Percentiles rank a stretch among this genome's conserved stretches.
These are phyloP conservation scores for Kodamaea fungicola DNA, from an alignment of 1,139 yeast genomes.

Conservation along the genomic window DNA sequence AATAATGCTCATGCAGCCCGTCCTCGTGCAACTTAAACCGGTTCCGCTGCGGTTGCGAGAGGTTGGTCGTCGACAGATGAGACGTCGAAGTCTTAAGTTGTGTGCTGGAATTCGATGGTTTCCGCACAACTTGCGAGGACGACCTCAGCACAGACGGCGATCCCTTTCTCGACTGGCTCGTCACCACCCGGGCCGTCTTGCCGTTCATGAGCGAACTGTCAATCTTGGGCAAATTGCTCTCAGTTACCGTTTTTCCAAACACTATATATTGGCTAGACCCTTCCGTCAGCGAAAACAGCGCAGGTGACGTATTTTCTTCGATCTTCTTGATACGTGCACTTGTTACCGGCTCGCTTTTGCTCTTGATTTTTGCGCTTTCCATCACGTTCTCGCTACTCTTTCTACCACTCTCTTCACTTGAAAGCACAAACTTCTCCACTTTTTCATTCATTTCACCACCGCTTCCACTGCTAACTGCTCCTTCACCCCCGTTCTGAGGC, in stretches of 20 bases:
- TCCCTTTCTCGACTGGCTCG: slow-evolving; percentile 2
- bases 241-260: slow-evolving; percentile 5
- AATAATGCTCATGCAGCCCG: slow-evolving; percentile 75
- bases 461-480: too few species aligned
- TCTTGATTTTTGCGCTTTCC: too few species aligned
- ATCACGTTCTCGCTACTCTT: too few species aligned
- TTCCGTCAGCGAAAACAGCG: not conserved
- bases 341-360: too few species aligned
- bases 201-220: slow-evolving; percentile 5
- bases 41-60: slow-evolving; percentile 20
- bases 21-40: slow-evolving; percentile 57
- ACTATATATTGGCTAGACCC: not conserved
- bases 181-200: not conserved
- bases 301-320: not conserved
- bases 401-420: too few species aligned
- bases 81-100: slow-evolving; percentile 8
- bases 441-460: too few species aligned
- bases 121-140: slow-evolving; percentile 1
- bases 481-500: too few species aligned
- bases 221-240: slow-evolving; percentile 10
- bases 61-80: slow-evolving; percentile 9
- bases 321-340: not conserved
- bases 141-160: slow-evolving; percentile 13
- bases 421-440: too few species aligned
- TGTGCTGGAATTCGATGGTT: slow-evolving; percentile 5